Percentiles rank a stretch among this genome's conserved stretches.
phyloP scores from a whole-genome alignment of 2,329 filamentous ascomycete species.

The Monilinia laxa region DNA sequence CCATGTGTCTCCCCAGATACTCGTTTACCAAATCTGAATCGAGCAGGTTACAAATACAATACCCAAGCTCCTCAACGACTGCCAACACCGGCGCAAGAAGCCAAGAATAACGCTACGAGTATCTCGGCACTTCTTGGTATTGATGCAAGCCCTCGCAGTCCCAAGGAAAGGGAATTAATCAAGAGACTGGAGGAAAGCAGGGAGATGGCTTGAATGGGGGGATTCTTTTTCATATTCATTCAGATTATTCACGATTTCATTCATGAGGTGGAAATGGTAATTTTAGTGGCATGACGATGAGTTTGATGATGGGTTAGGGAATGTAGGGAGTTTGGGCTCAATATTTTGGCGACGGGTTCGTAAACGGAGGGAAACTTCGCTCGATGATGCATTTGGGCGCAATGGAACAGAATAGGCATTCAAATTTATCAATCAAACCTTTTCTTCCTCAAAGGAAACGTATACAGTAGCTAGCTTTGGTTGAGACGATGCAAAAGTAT shows the following conservation, averaged over 20 bases:
- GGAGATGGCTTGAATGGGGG: conserved; percentile 30
- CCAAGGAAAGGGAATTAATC: conserved; percentile 57
- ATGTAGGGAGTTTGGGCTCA: not conserved
- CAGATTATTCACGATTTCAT: not conserved
- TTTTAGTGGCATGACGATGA: not conserved
- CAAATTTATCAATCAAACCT: not conserved
- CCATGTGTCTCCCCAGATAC: conserved; percentile 40
- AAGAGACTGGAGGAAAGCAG: conserved; percentile 53
- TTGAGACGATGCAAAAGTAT: not conserved
- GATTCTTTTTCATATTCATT: not conserved
- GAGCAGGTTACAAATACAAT: conserved; percentile 14
- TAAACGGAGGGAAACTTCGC: not conserved
- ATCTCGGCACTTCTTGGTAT: conserved; percentile 63
- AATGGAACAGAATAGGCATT: not conserved
- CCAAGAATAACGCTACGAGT: conserved; percentile 47
- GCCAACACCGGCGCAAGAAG: conserved; percentile 48
- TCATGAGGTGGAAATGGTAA: not conserved
- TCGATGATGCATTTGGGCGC: conserved; percentile 4
- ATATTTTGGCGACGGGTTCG: not conserved
- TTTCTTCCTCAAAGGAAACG: not conserved
- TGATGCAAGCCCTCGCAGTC: conserved; percentile 36
- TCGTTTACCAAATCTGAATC: conserved; percentile 25
- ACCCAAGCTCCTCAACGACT: conserved; percentile 53
- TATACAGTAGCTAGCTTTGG: not conserved
- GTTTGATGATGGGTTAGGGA: not conserved